Evolutionary conservation across 106 monocot species (phyloP).

Genomic region (Platanthera zijinensis): DNA sequence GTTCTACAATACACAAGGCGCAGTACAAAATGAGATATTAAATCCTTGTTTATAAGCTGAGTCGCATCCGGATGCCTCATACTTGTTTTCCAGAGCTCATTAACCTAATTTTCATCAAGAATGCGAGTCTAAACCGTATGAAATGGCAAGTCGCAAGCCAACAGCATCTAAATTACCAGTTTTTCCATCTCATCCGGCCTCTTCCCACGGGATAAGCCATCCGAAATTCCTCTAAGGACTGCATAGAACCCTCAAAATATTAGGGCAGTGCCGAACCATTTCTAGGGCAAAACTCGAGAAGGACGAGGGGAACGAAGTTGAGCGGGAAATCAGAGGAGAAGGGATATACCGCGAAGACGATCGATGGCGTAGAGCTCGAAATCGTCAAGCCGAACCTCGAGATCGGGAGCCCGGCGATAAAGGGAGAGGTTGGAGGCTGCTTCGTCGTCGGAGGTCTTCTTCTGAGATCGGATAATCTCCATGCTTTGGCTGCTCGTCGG

Average conservation of each 20-base stretch:
- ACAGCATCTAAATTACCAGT: constrained; percentile 36
- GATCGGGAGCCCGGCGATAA: constrained; percentile 51
- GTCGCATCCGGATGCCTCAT: constrained; percentile 67
- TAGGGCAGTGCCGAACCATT: not conserved
- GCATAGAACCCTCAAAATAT: constrained; percentile 5
- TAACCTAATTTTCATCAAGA: constrained; percentile 25
- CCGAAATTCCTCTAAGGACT: constrained; percentile 89
- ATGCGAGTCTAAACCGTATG: not conserved
- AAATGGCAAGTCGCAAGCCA: not conserved
- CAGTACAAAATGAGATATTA: constrained; percentile 89
- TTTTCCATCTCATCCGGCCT: constrained; percentile 89
- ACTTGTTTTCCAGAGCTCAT: constrained; percentile 57
- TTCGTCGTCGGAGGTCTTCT: constrained; percentile 24
- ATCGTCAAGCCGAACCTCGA: constrained; percentile 81
- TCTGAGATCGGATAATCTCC: constrained; percentile 75
- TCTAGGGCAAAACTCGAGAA: not conserved
- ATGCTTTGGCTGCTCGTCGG: constrained; percentile 15
- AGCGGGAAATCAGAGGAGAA: not conserved
- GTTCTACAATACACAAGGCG: constrained; percentile 90
- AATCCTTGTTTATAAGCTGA: constrained; percentile 60
- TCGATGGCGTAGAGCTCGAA: constrained; percentile 89
- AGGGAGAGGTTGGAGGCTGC: constrained; percentile 33
- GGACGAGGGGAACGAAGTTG: not conserved
- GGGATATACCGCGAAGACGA: constrained; percentile 59
- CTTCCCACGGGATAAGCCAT: constrained; percentile 78